Evolutionary conservation across 495 filamentous ascomycete genomes (phyloP).

Genomic region (Penicillium waksmanii): DNA sequence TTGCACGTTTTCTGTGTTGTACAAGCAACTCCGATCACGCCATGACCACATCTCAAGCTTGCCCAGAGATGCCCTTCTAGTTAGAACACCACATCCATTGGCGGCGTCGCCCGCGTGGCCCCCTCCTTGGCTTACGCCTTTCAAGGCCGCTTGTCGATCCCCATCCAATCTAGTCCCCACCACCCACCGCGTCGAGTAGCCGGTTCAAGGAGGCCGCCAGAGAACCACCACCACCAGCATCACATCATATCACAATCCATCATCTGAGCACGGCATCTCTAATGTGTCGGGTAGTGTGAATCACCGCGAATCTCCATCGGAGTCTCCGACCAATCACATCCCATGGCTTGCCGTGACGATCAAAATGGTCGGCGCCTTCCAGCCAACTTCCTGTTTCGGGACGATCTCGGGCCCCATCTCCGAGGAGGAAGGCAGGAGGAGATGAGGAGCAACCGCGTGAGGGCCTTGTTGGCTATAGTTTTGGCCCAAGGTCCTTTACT

Average conservation of each 20-base stretch:
- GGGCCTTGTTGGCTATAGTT: conserved; percentile 7
- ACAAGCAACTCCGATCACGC: conserved; percentile 4
- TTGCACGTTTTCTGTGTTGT: neutral
- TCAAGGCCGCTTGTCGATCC: conserved; percentile 10
- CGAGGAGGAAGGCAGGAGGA: conserved; percentile 13
- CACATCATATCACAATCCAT: neutral
- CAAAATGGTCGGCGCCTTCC: conserved; percentile 15
- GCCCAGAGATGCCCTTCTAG: neutral
- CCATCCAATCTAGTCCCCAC: neutral
- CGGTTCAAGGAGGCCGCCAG: conserved; percentile 12
- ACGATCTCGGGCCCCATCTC: conserved; percentile 30
- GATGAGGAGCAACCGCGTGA: neutral
- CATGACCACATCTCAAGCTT: neutral
- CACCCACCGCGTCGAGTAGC: conserved; percentile 18
- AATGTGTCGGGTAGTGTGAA: conserved; percentile 7
- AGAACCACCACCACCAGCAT: neutral
- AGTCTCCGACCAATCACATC: conserved; percentile 21
- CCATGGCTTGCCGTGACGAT: conserved; percentile 21
- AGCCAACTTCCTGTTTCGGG: conserved; percentile 35
- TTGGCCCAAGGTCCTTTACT: conserved; percentile 1
- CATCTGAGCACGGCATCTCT: conserved; percentile 8
- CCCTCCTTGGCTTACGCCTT: conserved; percentile 7
- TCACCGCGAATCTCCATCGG: conserved; percentile 13
- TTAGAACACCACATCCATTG: neutral
- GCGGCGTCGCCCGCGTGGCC: conserved; percentile 5